Conservation (phyloP, 2,329 filamentous ascomycete genomes). For the Diaporthe caulivora region DNA sequence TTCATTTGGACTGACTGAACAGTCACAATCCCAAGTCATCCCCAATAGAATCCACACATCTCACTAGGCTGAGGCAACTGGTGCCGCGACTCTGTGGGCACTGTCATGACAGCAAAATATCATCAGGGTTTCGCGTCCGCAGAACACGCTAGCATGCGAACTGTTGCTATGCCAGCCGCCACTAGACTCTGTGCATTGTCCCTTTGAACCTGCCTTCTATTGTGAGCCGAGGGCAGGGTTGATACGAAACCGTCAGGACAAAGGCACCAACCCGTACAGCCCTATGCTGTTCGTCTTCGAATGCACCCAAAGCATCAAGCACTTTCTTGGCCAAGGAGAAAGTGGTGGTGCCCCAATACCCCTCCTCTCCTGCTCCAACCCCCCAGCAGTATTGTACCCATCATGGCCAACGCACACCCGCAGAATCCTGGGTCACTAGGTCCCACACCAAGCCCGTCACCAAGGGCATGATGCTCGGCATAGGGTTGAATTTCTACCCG, state of each 20-base stretch:
- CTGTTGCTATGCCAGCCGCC: too few species aligned
- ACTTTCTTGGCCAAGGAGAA: too few species aligned
- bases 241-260: not conserved
- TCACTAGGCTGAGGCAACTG: not conserved
- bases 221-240: not conserved
- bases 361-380: not conserved
- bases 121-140: slow-evolving; percentile 9
- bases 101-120: not conserved
- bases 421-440: slow-evolving; percentile 19
- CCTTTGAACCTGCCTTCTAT: slow-evolving; percentile 16
- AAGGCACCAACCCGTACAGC: not conserved
- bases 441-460: slow-evolving; percentile 14
- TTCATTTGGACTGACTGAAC: too few species aligned
- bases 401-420: slow-evolving; percentile 16
- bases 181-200: not conserved
- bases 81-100: slow-evolving; percentile 3
- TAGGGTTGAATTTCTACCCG: too few species aligned
- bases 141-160: slow-evolving; percentile 2
- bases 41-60: not conserved
- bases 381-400: not conserved
- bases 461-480: too few species aligned
- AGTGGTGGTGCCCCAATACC: not conserved
- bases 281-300: not conserved
- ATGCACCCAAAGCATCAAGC: too few species aligned
- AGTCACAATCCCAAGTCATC: not conserved